phyloP scores from a whole-genome alignment of 176 grass and related monocot genomes.

The Carex littledalei region DNA sequence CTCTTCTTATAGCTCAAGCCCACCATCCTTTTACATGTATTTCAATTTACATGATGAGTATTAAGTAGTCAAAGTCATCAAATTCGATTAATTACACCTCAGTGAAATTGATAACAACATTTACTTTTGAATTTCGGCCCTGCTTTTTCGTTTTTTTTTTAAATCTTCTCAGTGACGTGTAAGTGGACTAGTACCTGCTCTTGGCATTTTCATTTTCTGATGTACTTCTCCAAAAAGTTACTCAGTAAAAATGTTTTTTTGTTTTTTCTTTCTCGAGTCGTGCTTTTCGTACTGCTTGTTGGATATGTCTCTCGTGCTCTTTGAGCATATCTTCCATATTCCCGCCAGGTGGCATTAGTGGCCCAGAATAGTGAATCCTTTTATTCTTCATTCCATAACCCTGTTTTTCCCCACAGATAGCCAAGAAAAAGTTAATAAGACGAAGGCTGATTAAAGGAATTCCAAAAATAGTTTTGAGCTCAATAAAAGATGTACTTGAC shows the following conservation, averaged over 20 bases:
- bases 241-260: conserved; percentile 28
- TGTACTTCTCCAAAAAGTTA: neutral
- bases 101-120: conserved; percentile 2
- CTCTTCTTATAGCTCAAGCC: neutral
- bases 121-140: neutral
- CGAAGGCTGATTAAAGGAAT: neutral
- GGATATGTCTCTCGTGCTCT: conserved; percentile 71
- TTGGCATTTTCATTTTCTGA: conserved; percentile 19
- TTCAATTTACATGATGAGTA: conserved; percentile 14
- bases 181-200: conserved; percentile 9
- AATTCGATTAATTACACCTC: conserved; percentile 3
- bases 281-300: conserved; percentile 69
- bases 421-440: neutral
- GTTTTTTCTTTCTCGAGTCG: conserved; percentile 44
- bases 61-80: conserved; percentile 6
- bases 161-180: conserved; percentile 4
- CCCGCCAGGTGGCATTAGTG: conserved; percentile 45
- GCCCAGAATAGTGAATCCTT: conserved; percentile 49
- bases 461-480: neutral
- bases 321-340: conserved; percentile 66
- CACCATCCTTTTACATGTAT: conserved; percentile 12
- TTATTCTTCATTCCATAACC: conserved; percentile 29
- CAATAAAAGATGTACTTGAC: neutral
- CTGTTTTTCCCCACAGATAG: conserved; percentile 24
- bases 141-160: neutral